Evolutionary conservation across 495 filamentous ascomycete genomes (phyloP).

Genomic region (Pyrenula massariospora): DNA sequence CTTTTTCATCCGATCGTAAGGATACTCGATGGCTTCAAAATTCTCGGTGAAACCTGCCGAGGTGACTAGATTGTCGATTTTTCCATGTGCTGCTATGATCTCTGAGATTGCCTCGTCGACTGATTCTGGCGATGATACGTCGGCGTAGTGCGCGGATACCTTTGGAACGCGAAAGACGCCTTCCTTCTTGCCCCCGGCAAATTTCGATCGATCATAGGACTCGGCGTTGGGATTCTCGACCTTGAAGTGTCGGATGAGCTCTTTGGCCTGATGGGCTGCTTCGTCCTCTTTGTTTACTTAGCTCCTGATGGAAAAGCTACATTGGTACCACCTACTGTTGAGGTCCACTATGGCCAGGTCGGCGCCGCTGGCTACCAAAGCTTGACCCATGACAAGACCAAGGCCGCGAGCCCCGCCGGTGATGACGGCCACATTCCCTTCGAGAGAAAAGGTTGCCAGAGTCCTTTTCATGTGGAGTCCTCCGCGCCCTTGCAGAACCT

Average conservation of each 20-base stretch:
- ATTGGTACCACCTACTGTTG: constrained; percentile 58
- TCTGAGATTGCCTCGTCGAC: constrained; percentile 61
- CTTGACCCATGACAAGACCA: constrained; percentile 86
- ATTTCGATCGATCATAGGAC: constrained; percentile 31
- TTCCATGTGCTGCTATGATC: constrained; percentile 58
- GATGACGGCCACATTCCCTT: constrained; percentile 65
- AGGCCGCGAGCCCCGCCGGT: constrained; percentile 80
- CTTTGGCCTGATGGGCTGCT: constrained; percentile 61
- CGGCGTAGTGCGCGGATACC: constrained; percentile 80
- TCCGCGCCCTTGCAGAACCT: constrained; percentile 59
- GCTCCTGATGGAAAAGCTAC: too few relatives aligned
- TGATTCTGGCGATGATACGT: constrained; percentile 68
- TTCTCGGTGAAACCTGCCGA: constrained; percentile 96
- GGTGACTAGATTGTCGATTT: constrained; percentile 85
- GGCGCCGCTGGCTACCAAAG: constrained; percentile 71
- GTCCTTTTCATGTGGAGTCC: constrained; percentile 62
- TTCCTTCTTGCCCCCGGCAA: background rate
- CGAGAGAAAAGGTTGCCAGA: constrained; percentile 63
- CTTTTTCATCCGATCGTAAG: constrained; percentile 78
- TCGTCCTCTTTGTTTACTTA: constrained; percentile 80
- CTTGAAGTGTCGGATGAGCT: constrained; percentile 59
- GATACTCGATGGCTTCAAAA: constrained; percentile 80
- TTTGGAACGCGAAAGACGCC: constrained; percentile 47
- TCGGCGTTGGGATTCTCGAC: constrained; percentile 67
- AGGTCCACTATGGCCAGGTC: constrained; percentile 88